Evolutionary conservation across 495 filamentous ascomycete species (phyloP).

Genomic region (Mycothermus thermophilus): DNA sequence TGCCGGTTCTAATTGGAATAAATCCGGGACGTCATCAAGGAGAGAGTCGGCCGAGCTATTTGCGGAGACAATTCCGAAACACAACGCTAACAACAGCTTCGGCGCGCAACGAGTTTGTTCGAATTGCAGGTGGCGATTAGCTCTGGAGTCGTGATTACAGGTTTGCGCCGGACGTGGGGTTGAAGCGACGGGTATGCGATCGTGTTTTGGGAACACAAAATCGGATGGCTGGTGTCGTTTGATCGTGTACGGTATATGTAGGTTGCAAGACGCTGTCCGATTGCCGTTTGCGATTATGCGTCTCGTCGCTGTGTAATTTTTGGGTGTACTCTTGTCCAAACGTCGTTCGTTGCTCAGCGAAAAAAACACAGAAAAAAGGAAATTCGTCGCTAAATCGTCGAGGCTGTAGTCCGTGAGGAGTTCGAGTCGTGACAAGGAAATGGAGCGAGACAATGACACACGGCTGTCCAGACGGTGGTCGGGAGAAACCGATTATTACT

Average conservation of each 20-base stretch:
- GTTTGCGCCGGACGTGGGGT: constrained; percentile 1
- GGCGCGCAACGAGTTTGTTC: too few species aligned
- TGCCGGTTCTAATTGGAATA: constrained; percentile 17
- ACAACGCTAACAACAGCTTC: background rate
- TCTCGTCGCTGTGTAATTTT: background rate
- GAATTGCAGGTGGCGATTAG: background rate
- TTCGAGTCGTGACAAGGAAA: background rate
- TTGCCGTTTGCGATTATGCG: background rate
- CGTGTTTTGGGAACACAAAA: constrained; percentile 5
- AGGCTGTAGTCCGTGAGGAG: background rate
- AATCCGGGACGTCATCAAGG: constrained; percentile 17
- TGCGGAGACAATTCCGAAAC: constrained; percentile 1
- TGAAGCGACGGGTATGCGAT: background rate
- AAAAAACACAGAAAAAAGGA: too few species aligned
- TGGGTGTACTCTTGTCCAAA: too few species aligned
- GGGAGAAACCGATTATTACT: constrained; percentile 1
- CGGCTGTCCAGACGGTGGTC: constrained; percentile 9
- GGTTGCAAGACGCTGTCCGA: too few species aligned
- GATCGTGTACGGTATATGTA: constrained; percentile 1
- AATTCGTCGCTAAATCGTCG: background rate
- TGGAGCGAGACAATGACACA: constrained; percentile 2
- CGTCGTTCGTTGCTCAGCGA: too few species aligned
- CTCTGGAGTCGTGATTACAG: background rate
- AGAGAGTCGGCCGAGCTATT: background rate
- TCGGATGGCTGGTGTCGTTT: constrained; percentile 10